phyloP scores from a whole-genome alignment of 306 rosid species.

The Senna siamea region DNA sequence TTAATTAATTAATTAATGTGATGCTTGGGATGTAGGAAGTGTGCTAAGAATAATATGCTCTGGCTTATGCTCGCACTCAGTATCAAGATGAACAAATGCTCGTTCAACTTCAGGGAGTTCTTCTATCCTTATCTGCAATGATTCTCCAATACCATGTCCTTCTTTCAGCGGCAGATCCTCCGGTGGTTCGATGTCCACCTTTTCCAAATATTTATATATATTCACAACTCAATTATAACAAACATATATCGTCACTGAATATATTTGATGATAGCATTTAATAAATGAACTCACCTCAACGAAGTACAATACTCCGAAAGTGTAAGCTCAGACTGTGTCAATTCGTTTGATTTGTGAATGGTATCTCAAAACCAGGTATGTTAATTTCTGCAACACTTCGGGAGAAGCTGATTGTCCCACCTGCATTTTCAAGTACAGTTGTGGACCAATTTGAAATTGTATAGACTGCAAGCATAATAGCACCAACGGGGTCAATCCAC shows the following conservation, averaged over 20 bases:
- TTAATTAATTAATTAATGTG: background rate
- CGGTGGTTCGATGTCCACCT: conserved; percentile 76
- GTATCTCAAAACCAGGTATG: conserved; percentile 55
- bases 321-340: conserved; percentile 77
- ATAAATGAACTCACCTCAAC: too few species aligned
- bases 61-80: conserved; percentile 52
- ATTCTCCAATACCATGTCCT: conserved; percentile 71
- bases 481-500: conserved; percentile 79
- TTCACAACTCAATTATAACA: too few species aligned
- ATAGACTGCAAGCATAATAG: conserved; percentile 60
- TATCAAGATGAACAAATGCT: conserved; percentile 61
- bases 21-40: conserved; percentile 42
- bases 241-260: too few species aligned
- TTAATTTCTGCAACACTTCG: conserved; percentile 62
- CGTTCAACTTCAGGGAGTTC: conserved; percentile 69
- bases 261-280: too few species aligned
- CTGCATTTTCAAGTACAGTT: conserved; percentile 72
- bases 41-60: conserved; percentile 46
- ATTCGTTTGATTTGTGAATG: conserved; percentile 60
- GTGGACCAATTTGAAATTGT: conserved; percentile 63
- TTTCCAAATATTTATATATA: conserved; percentile 1
- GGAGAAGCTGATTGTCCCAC: conserved; percentile 78
- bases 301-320: conserved; percentile 69
- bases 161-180: conserved; percentile 66
- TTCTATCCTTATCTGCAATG: conserved; percentile 61